Conservation (phyloP, 2,329 filamentous ascomycete species). For the Dryadomyces quercus-mongolicae region DNA sequence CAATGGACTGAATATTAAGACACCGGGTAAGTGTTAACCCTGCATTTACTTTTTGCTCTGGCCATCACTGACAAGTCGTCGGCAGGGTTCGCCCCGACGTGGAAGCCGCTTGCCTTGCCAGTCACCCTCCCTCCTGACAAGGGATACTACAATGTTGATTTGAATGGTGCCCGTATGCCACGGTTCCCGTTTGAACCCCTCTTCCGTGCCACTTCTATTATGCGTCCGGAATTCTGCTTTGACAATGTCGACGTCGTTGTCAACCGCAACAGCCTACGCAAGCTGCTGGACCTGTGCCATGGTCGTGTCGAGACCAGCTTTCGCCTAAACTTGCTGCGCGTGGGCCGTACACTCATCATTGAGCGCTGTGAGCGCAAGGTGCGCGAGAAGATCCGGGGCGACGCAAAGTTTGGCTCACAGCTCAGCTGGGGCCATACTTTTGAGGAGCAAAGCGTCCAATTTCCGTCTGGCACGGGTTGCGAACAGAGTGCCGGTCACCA, state of each 20-base stretch:
- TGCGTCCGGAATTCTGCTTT: background rate
- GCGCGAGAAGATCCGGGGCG: background rate
- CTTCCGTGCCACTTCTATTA: background rate
- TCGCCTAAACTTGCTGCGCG: background rate
- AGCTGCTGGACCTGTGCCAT: background rate
- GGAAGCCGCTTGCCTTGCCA: background rate
- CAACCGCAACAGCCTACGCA: background rate
- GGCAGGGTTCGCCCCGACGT: background rate
- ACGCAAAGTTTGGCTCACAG: background rate
- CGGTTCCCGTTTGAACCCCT: background rate
- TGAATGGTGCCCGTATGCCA: background rate
- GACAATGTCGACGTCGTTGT: background rate
- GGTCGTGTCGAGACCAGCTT: background rate
- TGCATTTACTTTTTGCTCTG: background rate
- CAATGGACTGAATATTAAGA: background rate
- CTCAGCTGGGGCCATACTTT: background rate
- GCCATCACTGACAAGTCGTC: background rate
- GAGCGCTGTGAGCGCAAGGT: background rate
- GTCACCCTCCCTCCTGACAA: background rate
- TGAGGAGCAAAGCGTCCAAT: background rate
- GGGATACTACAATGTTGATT: background rate
- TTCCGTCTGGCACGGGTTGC: background rate
- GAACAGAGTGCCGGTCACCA: background rate
- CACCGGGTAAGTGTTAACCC: background rate
- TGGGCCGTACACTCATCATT: background rate